A percentile compares a stretch with the other conserved stretches of the same genome.
These are phyloP conservation scores for Clarireedia monteithiana DNA, from an alignment of 2,329 filamentous ascomycete species.

Conservation along the genomic window DNA sequence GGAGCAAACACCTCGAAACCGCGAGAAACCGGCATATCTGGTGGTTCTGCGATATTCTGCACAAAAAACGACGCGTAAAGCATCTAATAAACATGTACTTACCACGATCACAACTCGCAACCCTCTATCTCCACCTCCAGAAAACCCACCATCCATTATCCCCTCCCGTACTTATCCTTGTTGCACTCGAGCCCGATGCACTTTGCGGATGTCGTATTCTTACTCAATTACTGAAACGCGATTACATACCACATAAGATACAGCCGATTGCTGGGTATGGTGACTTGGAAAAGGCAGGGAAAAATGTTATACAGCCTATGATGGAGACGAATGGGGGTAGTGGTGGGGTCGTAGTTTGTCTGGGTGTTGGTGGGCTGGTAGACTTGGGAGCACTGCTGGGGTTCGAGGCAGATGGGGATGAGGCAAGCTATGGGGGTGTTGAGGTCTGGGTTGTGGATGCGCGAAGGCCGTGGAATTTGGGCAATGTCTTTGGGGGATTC, in stretches of 20 bases:
- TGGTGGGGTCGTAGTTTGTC: constrained; percentile 83
- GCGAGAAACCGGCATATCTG: background rate
- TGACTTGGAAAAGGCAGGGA: constrained; percentile 74
- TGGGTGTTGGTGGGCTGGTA: constrained; percentile 87
- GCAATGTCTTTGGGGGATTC: constrained; percentile 81
- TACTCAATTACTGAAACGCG: constrained; percentile 86
- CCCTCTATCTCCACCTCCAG: constrained; percentile 85
- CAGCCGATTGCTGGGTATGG: constrained; percentile 89
- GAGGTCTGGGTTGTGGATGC: constrained; percentile 94
- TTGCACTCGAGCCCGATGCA: constrained; percentile 89
- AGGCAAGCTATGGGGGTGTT: constrained; percentile 67
- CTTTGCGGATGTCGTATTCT: constrained; percentile 93
- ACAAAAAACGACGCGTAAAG: constrained; percentile 12
- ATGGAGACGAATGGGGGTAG: constrained; percentile 75
- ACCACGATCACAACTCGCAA: constrained; percentile 78
- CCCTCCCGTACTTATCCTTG: constrained; percentile 83
- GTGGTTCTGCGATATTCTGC: constrained; percentile 3
- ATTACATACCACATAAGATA: constrained; percentile 97
- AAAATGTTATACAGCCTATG: constrained; percentile 76
- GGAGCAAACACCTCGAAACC: no score
- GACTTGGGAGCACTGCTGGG: constrained; percentile 77
- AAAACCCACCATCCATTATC: constrained; percentile 82
- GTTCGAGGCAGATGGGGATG: constrained; percentile 59
- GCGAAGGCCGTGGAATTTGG: constrained; percentile 87
- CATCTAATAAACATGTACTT: constrained; percentile 67